These are phyloP conservation scores for Staphylotrichum tortipilum DNA, from an alignment of 495 filamentous ascomycete genomes.

Conservation along the genomic window DNA sequence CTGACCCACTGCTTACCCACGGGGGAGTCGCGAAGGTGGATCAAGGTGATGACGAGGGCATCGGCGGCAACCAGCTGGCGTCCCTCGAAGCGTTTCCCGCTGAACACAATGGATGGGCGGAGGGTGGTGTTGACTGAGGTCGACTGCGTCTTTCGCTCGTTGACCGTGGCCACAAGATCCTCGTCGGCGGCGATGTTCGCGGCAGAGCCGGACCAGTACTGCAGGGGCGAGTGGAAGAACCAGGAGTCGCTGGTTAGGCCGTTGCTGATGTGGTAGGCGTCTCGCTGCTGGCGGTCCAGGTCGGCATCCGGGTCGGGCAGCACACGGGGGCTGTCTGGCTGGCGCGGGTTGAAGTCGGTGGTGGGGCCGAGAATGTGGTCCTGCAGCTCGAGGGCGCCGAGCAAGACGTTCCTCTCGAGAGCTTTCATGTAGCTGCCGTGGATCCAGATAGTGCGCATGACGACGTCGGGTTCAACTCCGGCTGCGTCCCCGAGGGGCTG, in stretches of 20 bases:
- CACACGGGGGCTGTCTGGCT: conserved; percentile 5
- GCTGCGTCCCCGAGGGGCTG: conserved; percentile 41
- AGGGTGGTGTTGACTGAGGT: conserved; percentile 60
- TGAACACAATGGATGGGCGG: conserved; percentile 65
- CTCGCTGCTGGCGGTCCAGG: conserved; percentile 35
- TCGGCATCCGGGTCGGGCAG: conserved; percentile 14
- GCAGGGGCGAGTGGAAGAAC: conserved; percentile 65
- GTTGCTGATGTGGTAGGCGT: conserved; percentile 43
- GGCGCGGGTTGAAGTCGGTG: conserved; percentile 41
- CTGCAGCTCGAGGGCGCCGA: conserved; percentile 55
- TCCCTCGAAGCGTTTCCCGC: conserved; percentile 59
- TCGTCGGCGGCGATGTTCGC: conserved; percentile 45
- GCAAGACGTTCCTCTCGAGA: conserved; percentile 50
- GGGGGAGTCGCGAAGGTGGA: conserved; percentile 51
- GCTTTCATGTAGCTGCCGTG: conserved; percentile 63
- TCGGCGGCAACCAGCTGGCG: conserved; percentile 55
- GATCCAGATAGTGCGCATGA: conserved; percentile 51
- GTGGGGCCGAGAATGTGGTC: conserved; percentile 48
- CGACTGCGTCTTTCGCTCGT: conserved; percentile 40
- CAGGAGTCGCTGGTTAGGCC: conserved; percentile 45
- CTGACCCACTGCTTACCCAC: conserved; percentile 52
- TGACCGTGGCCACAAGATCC: conserved; percentile 57
- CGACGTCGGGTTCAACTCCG: conserved; percentile 39
- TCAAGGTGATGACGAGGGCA: conserved; percentile 63
- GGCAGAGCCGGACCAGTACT: conserved; percentile 63